Conservation (phyloP, 768 basidiomycete species). For the Russula foetens region DNA sequence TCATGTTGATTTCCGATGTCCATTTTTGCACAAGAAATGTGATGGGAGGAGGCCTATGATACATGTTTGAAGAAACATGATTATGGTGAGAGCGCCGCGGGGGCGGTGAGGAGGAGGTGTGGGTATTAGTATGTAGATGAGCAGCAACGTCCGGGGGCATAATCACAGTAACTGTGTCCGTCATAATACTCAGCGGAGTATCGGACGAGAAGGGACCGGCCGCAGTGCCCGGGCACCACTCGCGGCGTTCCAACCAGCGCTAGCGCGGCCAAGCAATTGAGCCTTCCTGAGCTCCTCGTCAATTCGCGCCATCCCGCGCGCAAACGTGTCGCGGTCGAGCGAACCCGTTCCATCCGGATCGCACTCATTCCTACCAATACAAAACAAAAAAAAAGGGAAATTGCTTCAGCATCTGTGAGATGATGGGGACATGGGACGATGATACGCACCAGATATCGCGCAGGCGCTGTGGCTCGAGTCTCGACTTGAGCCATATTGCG, state of each 20-base stretch:
- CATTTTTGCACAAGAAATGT: neutral
- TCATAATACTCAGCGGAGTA: constrained; percentile 4
- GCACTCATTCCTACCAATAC: constrained; percentile 49
- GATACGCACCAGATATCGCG: constrained; percentile 52
- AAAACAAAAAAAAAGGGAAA: neutral
- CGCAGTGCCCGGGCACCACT: neutral
- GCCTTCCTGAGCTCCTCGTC: constrained; percentile 64
- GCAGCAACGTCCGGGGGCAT: neutral
- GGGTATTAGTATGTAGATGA: neutral
- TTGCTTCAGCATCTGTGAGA: neutral
- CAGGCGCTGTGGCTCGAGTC: constrained; percentile 41
- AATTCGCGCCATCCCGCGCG: constrained; percentile 71
- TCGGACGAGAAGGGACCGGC: constrained; percentile 5
- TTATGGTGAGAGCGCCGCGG: neutral
- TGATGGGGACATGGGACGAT: neutral
- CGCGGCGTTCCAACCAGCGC: neutral
- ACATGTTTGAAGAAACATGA: neutral
- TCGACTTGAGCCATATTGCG: constrained; percentile 51
- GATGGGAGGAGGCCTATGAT: neutral
- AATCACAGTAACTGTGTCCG: neutral
- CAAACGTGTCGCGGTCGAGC: constrained; percentile 54
- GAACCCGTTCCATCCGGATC: constrained; percentile 44
- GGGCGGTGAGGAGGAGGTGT: too few species aligned
- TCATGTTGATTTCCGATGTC: neutral
- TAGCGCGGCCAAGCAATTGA: constrained; percentile 25